Evolutionary conservation across 331 rosid genomes (phyloP).

Genomic region (Erythrophleum ivorense): DNA sequence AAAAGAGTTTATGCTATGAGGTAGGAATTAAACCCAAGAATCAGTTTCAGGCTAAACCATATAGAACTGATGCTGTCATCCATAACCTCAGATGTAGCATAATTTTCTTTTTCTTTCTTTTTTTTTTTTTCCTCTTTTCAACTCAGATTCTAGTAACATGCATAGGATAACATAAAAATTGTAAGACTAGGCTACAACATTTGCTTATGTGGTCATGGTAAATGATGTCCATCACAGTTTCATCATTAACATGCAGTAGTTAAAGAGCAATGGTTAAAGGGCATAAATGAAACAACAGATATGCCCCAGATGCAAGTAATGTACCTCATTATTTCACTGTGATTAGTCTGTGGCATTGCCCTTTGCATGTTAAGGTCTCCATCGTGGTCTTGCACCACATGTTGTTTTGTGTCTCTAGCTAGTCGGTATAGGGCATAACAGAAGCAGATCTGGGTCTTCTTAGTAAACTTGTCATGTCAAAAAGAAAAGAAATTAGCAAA

Average conservation of each 20-base stretch:
- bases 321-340: conserved; percentile 51
- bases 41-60: background rate
- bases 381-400: conserved; percentile 33
- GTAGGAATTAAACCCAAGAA: background rate
- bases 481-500: conserved; percentile 31
- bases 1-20: background rate
- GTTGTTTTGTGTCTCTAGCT: conserved; percentile 52
- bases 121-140: no score
- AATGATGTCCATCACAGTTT: conserved; percentile 34
- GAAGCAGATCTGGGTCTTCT: conserved; percentile 61
- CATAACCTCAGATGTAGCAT: background rate
- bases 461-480: conserved; percentile 50
- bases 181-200: background rate
- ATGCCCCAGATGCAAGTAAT: background rate
- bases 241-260: conserved; percentile 1
- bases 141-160: conserved; percentile 3
- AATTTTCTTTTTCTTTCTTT: background rate
- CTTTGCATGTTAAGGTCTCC: conserved; percentile 28
- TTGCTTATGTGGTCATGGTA: background rate
- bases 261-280: background rate
- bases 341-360: conserved; percentile 24
- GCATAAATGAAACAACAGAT: background rate
- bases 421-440: conserved; percentile 79
- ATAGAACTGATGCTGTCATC: background rate
- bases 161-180: background rate